phyloP scores from a whole-genome alignment of 2,329 filamentous ascomycete species.

The Calonectria ilicicola region DNA sequence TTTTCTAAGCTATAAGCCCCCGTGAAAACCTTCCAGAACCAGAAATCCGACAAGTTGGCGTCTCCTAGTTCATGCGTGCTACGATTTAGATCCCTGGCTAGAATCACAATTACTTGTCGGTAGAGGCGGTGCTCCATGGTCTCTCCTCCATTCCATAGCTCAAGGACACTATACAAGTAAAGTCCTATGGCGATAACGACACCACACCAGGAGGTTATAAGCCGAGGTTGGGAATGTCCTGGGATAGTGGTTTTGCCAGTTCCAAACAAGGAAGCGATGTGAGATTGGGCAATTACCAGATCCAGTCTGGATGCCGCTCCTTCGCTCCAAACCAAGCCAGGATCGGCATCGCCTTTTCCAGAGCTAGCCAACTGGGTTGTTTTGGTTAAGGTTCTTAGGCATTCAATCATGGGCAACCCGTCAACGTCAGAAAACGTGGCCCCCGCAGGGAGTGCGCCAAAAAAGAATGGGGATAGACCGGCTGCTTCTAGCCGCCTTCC shows the following conservation, averaged over 20 bases:
- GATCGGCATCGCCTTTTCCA: conserved; percentile 23
- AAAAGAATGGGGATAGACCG: conserved; percentile 35
- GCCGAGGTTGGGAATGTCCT: background rate
- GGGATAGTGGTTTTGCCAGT: background rate
- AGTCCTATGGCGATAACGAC: background rate
- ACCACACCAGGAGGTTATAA: conserved; percentile 31
- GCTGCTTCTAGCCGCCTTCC: conserved; percentile 31
- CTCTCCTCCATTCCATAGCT: conserved; percentile 10
- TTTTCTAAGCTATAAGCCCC: conserved; percentile 2
- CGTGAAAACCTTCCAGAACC: conserved; percentile 11
- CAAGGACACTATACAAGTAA: conserved; percentile 1
- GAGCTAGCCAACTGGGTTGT: conserved; percentile 2
- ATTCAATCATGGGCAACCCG: conserved; percentile 22
- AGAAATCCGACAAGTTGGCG: background rate
- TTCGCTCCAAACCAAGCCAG: conserved; percentile 36
- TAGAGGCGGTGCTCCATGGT: conserved; percentile 6
- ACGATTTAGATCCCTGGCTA: background rate
- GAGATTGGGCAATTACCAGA: conserved; percentile 25
- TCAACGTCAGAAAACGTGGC: conserved; percentile 28
- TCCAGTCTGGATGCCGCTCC: conserved; percentile 36
- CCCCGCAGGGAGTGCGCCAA: background rate
- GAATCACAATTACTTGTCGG: background rate
- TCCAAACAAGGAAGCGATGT: conserved; percentile 30
- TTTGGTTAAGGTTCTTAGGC: conserved; percentile 24
- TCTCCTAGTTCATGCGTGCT: background rate